phyloP scores from a whole-genome alignment of 2,329 filamentous ascomycete genomes.

The Cladophialophora exuberans region DNA sequence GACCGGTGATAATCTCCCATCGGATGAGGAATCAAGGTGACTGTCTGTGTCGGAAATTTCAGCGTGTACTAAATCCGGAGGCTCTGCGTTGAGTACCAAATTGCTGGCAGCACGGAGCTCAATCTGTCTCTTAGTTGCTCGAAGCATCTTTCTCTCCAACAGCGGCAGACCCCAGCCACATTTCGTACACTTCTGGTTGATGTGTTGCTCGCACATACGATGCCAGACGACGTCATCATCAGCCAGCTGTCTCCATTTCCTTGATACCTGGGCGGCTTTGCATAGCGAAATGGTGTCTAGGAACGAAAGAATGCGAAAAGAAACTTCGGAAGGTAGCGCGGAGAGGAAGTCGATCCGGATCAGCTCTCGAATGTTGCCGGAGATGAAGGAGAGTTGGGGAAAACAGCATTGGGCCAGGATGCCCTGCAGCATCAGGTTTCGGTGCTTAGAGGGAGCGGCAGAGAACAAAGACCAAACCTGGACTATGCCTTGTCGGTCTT shows the following conservation, averaged over 20 bases:
- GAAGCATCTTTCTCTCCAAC: conserved; percentile 82
- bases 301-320: conserved; percentile 89
- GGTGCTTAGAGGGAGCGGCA: conserved; percentile 88
- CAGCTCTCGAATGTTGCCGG: conserved; percentile 85
- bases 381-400: conserved; percentile 91
- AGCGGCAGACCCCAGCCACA: conserved; percentile 94
- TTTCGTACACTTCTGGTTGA: conserved; percentile 89
- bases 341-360: conserved; percentile 97
- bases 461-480: conserved; percentile 99
- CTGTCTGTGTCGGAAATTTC: conserved; percentile 18
- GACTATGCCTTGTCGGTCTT: conserved; percentile 92
- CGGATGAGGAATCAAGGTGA: conserved; percentile 14
- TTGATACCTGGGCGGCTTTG: conserved; percentile 92
- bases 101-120: conserved; percentile 68
- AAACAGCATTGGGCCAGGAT: conserved; percentile 98
- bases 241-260: conserved; percentile 83
- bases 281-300: conserved; percentile 93
- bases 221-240: conserved; percentile 98
- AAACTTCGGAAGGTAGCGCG: conserved; percentile 84
- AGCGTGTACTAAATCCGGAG: conserved; percentile 45
- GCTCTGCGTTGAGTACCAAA: conserved; percentile 58
- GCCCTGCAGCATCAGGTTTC: conserved; percentile 94
- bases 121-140: conserved; percentile 84
- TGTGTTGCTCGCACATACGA: conserved; percentile 96
- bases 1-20: conserved; percentile 19